These are phyloP conservation scores for Naganishia sp. DNA, from an alignment of 1,284 basidiomycete species.

Conservation along the genomic window DNA sequence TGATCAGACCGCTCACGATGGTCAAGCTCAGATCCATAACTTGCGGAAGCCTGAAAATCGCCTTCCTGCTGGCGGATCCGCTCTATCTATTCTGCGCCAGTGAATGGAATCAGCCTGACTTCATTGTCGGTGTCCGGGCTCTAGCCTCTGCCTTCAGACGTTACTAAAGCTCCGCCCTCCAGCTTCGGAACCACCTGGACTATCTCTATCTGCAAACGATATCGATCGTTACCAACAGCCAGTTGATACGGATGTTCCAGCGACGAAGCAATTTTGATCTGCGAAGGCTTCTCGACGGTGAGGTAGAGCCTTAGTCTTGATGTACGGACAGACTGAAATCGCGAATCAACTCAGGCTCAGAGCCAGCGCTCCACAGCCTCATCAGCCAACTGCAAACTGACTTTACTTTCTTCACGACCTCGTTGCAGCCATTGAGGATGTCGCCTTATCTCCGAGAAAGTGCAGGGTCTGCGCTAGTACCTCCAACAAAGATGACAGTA, in stretches of 20 bases:
- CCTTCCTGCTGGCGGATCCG: conserved; percentile 80
- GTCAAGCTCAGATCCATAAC: conserved; percentile 61
- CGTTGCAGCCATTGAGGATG: conserved; percentile 76
- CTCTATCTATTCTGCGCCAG: conserved; percentile 89
- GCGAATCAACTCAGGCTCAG: conserved; percentile 63
- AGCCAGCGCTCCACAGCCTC: conserved; percentile 73
- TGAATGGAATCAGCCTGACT: conserved; percentile 89
- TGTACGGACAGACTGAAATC: background rate
- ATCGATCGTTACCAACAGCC: conserved; percentile 80
- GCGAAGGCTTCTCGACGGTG: conserved; percentile 77
- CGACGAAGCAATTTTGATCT: conserved; percentile 89
- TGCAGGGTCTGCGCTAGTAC: conserved; percentile 73
- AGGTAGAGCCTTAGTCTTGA: conserved; percentile 27
- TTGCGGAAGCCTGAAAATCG: conserved; percentile 72
- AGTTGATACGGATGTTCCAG: conserved; percentile 82
- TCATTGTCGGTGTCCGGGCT: conserved; percentile 68
- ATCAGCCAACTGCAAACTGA: conserved; percentile 72
- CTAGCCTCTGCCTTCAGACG: background rate
- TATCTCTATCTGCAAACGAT: conserved; percentile 91
- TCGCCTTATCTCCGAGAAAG: conserved; percentile 68
- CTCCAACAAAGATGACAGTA: conserved; percentile 76
- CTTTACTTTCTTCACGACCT: conserved; percentile 75
- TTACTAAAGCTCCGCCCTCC: conserved; percentile 44
- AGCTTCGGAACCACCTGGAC: conserved; percentile 91
- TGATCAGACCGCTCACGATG: background rate